Evolutionary conservation across 148 eudicot species (phyloP), one percentile per base, ranked within the genome.

Genomic region (Cornus controversa): DNA sequence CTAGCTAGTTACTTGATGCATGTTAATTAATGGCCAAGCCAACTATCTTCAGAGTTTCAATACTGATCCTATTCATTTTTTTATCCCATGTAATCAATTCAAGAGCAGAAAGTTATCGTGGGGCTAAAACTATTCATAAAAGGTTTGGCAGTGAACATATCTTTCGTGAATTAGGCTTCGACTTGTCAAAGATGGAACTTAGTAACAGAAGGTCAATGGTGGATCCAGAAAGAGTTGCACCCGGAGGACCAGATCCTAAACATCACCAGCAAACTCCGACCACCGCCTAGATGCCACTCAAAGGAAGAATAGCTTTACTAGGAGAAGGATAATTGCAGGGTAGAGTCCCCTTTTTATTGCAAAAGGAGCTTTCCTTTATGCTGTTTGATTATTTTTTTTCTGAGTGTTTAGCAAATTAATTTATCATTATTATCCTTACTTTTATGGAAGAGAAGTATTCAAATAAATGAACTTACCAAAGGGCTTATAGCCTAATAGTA

Each of bases 211-310:
- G 82, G 69, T 23, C 27, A 70, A 66, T 82, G 69, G 27, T 27
- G 9, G 73, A 26, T 71, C 57, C 53, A 36, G 68, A 79, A n/a
- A 79, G 79, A 45, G 50, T 36, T 40, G 77, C 77, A 18, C 85
- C 85, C 6, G 85, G 54, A 42, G 85, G 85, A 1, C 85, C 85
- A 25, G 85, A 82, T 37, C 79, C 77, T 75, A 79, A 82, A 22
- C 85, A 82, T 36, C 82, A 82, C 69, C 37, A 75, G 37, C n/a
- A 58, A 25, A 45, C 29, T 8, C 22, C 27, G 20, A 28, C 64
- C 42, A 5, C 26, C 4, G 18, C 18, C 18, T 62, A 2, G 6
- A 36, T 36, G 37, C 2, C 37, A 36, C 37, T 36, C 37, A 36
- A 36, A 36, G 37, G 37, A 36, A 36, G 37, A 36, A 36, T 36